Percentiles rank a stretch among this genome's conserved stretches.
phyloP scores from a whole-genome alignment of 768 basidiomycete species.

The Hydnum rufescens region DNA sequence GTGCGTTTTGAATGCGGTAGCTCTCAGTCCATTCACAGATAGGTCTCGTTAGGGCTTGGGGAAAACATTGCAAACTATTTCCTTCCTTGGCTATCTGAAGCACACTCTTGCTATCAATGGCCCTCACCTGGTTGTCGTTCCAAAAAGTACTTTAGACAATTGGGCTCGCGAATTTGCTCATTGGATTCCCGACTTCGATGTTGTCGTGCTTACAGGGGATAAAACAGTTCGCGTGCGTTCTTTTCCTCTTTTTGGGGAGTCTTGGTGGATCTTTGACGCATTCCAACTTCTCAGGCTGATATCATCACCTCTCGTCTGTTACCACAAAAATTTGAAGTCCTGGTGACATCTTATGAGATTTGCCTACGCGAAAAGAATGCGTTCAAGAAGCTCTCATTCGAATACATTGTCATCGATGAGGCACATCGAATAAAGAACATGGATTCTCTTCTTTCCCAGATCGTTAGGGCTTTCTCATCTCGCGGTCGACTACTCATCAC shows the following conservation, averaged over 20 bases:
- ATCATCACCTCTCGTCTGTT: conserved; percentile 63
- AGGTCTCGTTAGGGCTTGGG: conserved; percentile 54
- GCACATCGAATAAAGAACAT: conserved; percentile 99
- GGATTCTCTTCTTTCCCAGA: conserved; percentile 85
- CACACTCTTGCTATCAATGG: conserved; percentile 56
- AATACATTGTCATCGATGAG: conserved; percentile 97
- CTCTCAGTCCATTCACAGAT: conserved; percentile 1
- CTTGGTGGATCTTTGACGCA: not conserved
- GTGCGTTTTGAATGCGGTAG: conserved; percentile 15
- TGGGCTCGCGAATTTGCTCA: conserved; percentile 84
- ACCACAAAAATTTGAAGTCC: conserved; percentile 77
- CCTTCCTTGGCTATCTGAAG: conserved; percentile 89
- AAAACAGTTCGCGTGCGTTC: conserved; percentile 60
- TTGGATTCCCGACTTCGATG: conserved; percentile 81
- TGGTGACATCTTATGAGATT: conserved; percentile 93
- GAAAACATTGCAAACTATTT: conserved; percentile 95
- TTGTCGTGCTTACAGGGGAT: conserved; percentile 62
- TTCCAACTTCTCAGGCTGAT: conserved; percentile 26
- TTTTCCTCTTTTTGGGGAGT: not conserved
- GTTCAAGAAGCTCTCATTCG: conserved; percentile 87
- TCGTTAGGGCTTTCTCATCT: conserved; percentile 76
- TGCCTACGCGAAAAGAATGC: conserved; percentile 88
- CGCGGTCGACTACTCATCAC: conserved; percentile 87
- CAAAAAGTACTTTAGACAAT: conserved; percentile 96
- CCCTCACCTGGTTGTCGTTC: conserved; percentile 89